Evolutionary conservation across 176 grass and related monocot species (phyloP), one percentile per base, ranked within the genome.

Genomic region (Carex scoparia): DNA sequence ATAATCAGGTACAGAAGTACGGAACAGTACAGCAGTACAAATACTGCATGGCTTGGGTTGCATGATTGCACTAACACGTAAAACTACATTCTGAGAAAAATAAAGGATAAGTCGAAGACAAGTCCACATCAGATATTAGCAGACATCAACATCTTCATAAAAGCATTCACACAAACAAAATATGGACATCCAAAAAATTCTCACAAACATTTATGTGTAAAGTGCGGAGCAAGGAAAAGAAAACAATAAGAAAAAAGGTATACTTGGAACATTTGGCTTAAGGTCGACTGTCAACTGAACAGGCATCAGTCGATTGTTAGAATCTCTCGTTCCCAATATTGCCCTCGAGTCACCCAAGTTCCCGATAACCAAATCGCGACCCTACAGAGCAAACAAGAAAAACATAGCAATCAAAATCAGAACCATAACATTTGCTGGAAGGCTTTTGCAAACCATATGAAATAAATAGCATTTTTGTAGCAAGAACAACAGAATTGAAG

Each of bases 261-360:
- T 92, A 95, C 93, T 89, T 89, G 93, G 93, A 63, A 92, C 88
- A 83, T 74, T 92, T 44, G 93, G 93, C 76, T 95, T 95, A 46
- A 91, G 91, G 81, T 95, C 93, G 42, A 92, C 93, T 1, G 93
- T 92, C 89, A 95, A 82, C 61, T 92, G 93, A 79, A 85, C 42
- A 79, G 93, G 79, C 57, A 89, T 7, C 65, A 89, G 72, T 33
- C 88, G 77, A 84, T 91, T 88, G 77, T 88, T 63, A 84, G 87
- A 57, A 89, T 86, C 84, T 91, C 89, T 90, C 73, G 93, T 92
- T 55, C 91, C 93, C 80, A 95, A 87, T 61, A 95, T 74, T 83
- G 93, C 93, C 87, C 93, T 89, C 3, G 93, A 95, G 61, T 95
- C 93, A 32, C 93, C 93, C 55, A 92, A 87, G 46, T 95, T 95